These are phyloP conservation scores for Cercospora janseana DNA, from an alignment of 2,329 filamentous ascomycete species.

Conservation along the genomic window DNA sequence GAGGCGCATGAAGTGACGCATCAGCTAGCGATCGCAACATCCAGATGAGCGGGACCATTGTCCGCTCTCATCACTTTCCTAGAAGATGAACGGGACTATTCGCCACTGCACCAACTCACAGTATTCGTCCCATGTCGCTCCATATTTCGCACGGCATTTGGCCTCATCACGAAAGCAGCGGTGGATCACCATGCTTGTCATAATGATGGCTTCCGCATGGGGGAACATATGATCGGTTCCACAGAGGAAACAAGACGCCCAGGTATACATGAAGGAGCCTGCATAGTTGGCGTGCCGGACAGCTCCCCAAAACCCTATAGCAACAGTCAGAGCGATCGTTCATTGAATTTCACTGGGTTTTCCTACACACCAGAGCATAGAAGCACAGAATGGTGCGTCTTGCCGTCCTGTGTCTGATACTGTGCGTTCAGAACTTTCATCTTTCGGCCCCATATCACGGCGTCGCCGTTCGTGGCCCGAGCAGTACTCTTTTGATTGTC, in stretches of 20 bases:
- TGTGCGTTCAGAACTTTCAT: background rate
- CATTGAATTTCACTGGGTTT: background rate
- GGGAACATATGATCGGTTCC: background rate
- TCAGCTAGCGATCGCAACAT: too few species aligned
- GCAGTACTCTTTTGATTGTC: background rate
- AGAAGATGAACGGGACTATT: background rate
- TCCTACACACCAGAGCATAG: background rate
- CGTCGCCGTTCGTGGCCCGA: background rate
- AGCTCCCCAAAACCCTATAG: background rate
- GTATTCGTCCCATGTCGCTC: background rate
- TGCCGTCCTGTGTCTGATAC: background rate
- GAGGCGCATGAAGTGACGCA: conserved; percentile 57
- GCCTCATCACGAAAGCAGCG: background rate
- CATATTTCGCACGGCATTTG: background rate
- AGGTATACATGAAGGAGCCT: background rate
- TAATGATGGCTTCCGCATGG: background rate
- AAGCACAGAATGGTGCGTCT: background rate
- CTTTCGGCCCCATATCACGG: background rate
- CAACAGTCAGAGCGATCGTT: background rate
- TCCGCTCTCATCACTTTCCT: background rate
- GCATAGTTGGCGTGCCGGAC: background rate
- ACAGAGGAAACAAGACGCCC: background rate
- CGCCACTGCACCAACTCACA: background rate
- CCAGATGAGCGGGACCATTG: background rate
- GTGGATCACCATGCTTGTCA: background rate